Conservation (phyloP, 176 grass and related monocot genomes). For the Triticum timopheevii region DNA sequence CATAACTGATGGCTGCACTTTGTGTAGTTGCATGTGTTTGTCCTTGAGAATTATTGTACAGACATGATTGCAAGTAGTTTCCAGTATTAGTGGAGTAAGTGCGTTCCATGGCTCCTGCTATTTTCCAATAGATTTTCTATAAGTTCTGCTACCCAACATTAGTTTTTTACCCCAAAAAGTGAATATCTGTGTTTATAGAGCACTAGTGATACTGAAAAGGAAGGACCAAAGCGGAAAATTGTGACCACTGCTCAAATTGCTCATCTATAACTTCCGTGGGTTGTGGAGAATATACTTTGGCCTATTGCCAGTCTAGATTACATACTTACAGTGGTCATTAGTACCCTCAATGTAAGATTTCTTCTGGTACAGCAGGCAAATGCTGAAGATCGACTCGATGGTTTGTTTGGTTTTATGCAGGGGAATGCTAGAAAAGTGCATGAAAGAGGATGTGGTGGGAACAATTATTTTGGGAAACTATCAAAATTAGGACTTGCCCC, state of each 20-base stretch:
- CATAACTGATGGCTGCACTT: neutral
- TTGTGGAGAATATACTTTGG: conserved; percentile 11
- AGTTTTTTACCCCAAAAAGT: neutral
- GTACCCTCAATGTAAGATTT: conserved; percentile 12
- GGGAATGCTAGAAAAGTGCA: conserved; percentile 92
- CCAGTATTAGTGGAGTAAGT: neutral
- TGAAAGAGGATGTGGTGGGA: conserved; percentile 67
- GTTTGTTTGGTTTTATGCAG: conserved; percentile 52
- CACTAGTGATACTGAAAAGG: neutral
- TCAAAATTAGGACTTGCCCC: conserved; percentile 88
- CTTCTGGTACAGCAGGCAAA: neutral
- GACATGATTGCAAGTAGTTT: neutral
- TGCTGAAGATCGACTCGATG: neutral
- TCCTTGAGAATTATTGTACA: conserved; percentile 20
- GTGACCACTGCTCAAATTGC: neutral
- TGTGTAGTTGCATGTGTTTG: neutral
- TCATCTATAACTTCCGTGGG: neutral
- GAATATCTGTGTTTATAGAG: neutral
- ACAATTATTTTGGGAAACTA: conserved; percentile 55
- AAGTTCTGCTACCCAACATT: neutral
- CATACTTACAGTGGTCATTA: neutral
- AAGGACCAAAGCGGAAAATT: neutral
- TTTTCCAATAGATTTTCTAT: neutral
- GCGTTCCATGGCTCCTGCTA: neutral
- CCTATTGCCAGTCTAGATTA: conserved; percentile 14